phyloP scores from a whole-genome alignment of 2,329 filamentous ascomycete genomes.

The Fusarium humuli region DNA sequence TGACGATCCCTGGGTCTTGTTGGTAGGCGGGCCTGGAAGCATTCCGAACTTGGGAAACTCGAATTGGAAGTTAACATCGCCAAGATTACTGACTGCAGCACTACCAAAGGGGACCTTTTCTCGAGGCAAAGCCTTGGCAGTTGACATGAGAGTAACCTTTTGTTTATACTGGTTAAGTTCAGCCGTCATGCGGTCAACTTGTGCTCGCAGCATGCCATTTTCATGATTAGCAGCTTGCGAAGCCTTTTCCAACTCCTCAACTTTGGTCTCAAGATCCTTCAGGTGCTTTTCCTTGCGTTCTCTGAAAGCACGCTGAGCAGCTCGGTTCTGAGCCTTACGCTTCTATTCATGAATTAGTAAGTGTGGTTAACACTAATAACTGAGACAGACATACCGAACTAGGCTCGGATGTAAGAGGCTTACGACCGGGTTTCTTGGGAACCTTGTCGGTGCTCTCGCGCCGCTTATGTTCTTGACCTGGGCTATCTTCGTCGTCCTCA shows the following conservation, averaged over 20 bases:
- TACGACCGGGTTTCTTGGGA: slow-evolving; percentile 95
- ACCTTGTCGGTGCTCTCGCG: slow-evolving; percentile 86
- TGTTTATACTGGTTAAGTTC: slow-evolving; percentile 94
- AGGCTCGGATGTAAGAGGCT: slow-evolving; percentile 94
- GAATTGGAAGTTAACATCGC: slow-evolving; percentile 88
- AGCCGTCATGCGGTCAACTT: slow-evolving; percentile 86
- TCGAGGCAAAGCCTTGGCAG: slow-evolving; percentile 52
- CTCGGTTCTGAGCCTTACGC: slow-evolving; percentile 94
- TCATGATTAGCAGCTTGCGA: slow-evolving; percentile 87
- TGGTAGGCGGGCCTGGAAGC: slow-evolving; percentile 63
- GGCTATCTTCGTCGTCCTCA: slow-evolving; percentile 70
- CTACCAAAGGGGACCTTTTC: slow-evolving; percentile 57
- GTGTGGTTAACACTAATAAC: not conserved
- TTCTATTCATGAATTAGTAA: slow-evolving; percentile 67
- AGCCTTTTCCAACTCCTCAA: slow-evolving; percentile 81
- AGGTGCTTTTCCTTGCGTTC: slow-evolving; percentile 95
- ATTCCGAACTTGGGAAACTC: slow-evolving; percentile 95
- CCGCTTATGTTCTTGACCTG: slow-evolving; percentile 70
- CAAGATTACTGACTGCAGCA: slow-evolving; percentile 68
- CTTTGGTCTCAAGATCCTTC: slow-evolving; percentile 84
- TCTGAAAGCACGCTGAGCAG: slow-evolving; percentile 91
- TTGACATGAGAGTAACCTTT: slow-evolving; percentile 72
- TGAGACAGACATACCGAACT: slow-evolving; percentile 79
- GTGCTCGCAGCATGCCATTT: slow-evolving; percentile 84
- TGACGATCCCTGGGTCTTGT: slow-evolving; percentile 47